phyloP scores from a whole-genome alignment of 768 basidiomycete genomes.

The Kwoniella sp. region DNA sequence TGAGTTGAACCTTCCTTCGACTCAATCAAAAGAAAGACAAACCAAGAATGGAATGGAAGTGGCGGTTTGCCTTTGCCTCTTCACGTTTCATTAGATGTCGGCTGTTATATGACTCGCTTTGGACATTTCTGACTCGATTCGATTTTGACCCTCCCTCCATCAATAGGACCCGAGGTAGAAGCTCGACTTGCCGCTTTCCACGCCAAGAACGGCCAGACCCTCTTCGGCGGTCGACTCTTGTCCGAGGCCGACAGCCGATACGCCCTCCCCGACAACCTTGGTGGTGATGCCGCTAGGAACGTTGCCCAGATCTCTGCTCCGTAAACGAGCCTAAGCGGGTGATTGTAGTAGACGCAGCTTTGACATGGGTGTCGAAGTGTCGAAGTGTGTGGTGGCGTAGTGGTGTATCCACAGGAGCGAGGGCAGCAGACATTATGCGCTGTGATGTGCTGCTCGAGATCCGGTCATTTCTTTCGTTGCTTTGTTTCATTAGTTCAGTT shows the following conservation, averaged over 20 bases:
- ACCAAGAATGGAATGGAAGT: too few relatives aligned
- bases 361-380: neutral
- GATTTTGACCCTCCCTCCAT: too few relatives aligned
- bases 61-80: slow-evolving; percentile 1
- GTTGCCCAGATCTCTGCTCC: slow-evolving; percentile 30
- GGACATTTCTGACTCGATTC: too few relatives aligned
- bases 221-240: slow-evolving; percentile 77
- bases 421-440: neutral
- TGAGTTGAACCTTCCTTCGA: slow-evolving; percentile 38
- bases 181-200: slow-evolving; percentile 78
- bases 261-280: slow-evolving; percentile 54
- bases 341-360: too few relatives aligned
- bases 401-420: neutral
- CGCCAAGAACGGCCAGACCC: slow-evolving; percentile 72
- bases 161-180: slow-evolving; percentile 86
- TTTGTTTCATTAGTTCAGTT: neutral
- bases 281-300: slow-evolving; percentile 36
- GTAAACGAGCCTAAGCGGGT: neutral
- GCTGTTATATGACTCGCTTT: too few relatives aligned
- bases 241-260: slow-evolving; percentile 41
- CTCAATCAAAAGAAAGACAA: too few relatives aligned
- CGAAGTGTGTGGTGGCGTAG: neutral
- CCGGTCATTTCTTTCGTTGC: neutral
- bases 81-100: neutral
- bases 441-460: neutral